Evolutionary conservation across 2,329 filamentous ascomycete genomes (phyloP), one percentile per base, ranked within the genome.

Genomic region (Botrytis fabae): DNA sequence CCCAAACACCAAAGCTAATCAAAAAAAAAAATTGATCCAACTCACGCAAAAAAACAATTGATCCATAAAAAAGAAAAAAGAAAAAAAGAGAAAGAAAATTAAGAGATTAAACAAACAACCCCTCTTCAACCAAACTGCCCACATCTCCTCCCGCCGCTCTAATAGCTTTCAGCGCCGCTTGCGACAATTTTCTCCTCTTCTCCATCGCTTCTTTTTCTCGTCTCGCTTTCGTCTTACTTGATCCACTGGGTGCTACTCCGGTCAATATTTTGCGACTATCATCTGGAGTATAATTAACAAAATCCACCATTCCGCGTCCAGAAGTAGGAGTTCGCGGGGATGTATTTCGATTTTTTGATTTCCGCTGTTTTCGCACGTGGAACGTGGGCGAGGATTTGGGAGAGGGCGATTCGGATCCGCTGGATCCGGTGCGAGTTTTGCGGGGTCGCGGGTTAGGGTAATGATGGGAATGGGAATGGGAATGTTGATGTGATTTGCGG

Each of bases 181-280:
- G 89, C 78, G 88, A 91, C 72, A 95, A 80, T 80, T 88, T 86
- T 77, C 91, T 84, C 78, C 93, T 86, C 82, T 91, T 91, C 80
- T 98, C 95, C 70, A 88, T 86, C 2, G 93, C 93, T 84, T 98
- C 95, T 81, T 93, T 92, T 82, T 98, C 95, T 69, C 96, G 85
- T 72, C 94, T 85, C n/a, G 94, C 94, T 81, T 98, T 98, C 14
- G 96, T 98, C 87, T 98, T 98, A 77, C 90, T 93, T 77, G 91
- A 94, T 16, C 96, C 96, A 76, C 92, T 95, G 0, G 95, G 95
- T 63, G 96, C 96, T 20, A 99, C 96, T 8, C 95, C 95, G 12
- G 89, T 93, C 82, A 99, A 89, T 61, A 99, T 91, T 80, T 92
- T 89, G 22, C 87, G 85, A 78, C 90, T 91, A 81, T 99, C 95